Percentiles rank a stretch among this genome's conserved stretches.
These are phyloP conservation scores for Blastobotrys aristatus DNA, from an alignment of 1,139 yeast species.

Conservation along the genomic window DNA sequence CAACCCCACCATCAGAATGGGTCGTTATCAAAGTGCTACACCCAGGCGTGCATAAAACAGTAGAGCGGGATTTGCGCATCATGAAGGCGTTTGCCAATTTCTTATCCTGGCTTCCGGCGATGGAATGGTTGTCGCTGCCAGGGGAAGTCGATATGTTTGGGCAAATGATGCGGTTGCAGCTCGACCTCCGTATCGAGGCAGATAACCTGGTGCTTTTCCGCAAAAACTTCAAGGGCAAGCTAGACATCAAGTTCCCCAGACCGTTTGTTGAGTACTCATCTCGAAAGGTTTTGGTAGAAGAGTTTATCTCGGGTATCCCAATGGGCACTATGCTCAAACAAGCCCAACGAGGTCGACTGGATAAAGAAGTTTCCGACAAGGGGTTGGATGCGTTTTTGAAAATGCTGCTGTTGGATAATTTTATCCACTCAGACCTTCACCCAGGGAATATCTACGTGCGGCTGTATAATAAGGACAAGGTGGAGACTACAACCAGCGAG, in stretches of 20 bases:
- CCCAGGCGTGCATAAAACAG: slow-evolving; percentile 70
- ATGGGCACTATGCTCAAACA: slow-evolving; percentile 59
- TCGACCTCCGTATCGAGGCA: slow-evolving; percentile 87
- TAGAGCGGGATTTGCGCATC: slow-evolving; percentile 74
- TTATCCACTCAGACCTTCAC: slow-evolving; percentile 92
- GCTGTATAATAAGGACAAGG: slow-evolving; percentile 40
- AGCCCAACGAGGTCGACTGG: slow-evolving; percentile 41
- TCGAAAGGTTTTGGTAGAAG: slow-evolving; percentile 77
- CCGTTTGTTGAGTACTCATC: slow-evolving; percentile 66
- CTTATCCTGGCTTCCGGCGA: slow-evolving; percentile 73
- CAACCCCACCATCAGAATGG: slow-evolving; percentile 41
- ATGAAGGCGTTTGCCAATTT: slow-evolving; percentile 74
- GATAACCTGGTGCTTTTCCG: slow-evolving; percentile 67
- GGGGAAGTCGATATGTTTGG: slow-evolving; percentile 90
- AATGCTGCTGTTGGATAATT: slow-evolving; percentile 88
- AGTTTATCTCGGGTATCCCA: slow-evolving; percentile 75
- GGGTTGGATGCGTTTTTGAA: slow-evolving; percentile 87
- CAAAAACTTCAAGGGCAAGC: slow-evolving; percentile 50
- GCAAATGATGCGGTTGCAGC: slow-evolving; percentile 77
- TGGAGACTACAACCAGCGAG: slow-evolving; percentile 14
- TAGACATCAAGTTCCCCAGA: slow-evolving; percentile 72
- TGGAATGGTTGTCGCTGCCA: slow-evolving; percentile 97
- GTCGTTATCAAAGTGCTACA: slow-evolving; percentile 93
- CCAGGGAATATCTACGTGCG: slow-evolving; percentile 92
- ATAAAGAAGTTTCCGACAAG: slow-evolving; percentile 76